Evolutionary conservation across 2,329 filamentous ascomycete species (phyloP), one percentile per base, ranked within the genome.

Genomic region (Pleoardoris graminearum): DNA sequence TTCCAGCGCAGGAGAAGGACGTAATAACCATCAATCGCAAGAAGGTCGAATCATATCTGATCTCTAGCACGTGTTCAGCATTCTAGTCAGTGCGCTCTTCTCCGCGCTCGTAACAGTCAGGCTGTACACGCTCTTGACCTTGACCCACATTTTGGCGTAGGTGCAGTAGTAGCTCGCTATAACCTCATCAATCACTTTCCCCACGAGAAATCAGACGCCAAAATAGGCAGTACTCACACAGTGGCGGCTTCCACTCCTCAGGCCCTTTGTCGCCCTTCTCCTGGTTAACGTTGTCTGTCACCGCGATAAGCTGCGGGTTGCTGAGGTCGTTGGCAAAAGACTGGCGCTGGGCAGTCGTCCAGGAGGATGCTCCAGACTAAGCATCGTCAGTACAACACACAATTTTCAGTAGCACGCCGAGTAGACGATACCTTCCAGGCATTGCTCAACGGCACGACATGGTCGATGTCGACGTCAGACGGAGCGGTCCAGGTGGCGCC

Each of bases 371-470:
- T 17, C 89, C 89, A 38, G 86, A 89, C 82, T 87, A 21, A n/a
- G n/a, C n/a, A n/a, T n/a, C 37, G 30, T 36, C 27, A 41, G 21
- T 17, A 27, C 41, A 21, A 3, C 6, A 6, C 12, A 5, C 30
- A 10, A 32, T 21, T 1, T 25, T 10, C 3, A 30, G 11, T 17
- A 12, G 2, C 10, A 23, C 11, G 16, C 23, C 19, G 19, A 23
- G 23, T 21, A 29, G 14, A 12, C 11, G n/a, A 10, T 60, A 85
- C 83, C 55, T 88, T 85, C 89, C 89, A 93, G 4, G 89, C 89
- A 66, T 92, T 90, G 68, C 87, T 86, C 55, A 95, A 71, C 0
- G 90, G 89, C 2, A 95, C 88, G 75, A 94, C 80, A 70, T 94
- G 90, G 70, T 94, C 90, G 54, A 94, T 93, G 61, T 93, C 89